Conservation (phyloP, 1,284 basidiomycete species). For the Ceratobasidium sp. region DNA sequence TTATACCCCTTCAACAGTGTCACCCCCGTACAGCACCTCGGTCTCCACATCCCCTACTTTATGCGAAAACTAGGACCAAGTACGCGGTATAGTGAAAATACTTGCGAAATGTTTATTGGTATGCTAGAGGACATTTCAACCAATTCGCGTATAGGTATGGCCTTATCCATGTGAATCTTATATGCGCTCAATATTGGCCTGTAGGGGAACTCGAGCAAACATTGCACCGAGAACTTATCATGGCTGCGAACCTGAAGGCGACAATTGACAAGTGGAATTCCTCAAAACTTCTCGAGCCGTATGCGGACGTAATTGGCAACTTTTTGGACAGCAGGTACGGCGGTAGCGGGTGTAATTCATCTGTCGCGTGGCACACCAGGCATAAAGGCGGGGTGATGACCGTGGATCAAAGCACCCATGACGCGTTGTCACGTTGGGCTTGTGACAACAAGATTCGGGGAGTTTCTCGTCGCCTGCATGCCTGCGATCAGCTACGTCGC, state of each 20-base stretch:
- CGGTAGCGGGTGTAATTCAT: not conserved
- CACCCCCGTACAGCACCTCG: conserved; percentile 25
- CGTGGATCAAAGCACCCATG: not conserved
- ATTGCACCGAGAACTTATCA: conserved; percentile 6
- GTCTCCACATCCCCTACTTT: conserved; percentile 32
- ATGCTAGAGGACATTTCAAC: conserved; percentile 27
- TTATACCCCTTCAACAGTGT: conserved; percentile 29
- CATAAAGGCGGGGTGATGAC: not conserved
- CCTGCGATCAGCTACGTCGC: not conserved
- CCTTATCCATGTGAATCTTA: not conserved
- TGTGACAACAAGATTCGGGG: not conserved
- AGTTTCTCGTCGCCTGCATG: not conserved
- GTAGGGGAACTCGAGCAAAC: conserved; percentile 26
- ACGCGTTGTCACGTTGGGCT: not conserved
- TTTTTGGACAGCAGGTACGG: not conserved
- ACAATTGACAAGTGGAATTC: not conserved
- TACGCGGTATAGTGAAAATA: conserved; percentile 15
- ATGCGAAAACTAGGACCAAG: conserved; percentile 28
- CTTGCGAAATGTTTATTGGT: conserved; percentile 44
- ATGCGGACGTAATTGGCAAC: not conserved
- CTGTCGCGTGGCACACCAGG: not conserved
- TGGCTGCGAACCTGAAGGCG: not conserved
- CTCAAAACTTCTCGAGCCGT: not conserved
- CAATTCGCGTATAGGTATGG: conserved; percentile 34
- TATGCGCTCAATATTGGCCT: not conserved